These are phyloP conservation scores for Colletotrichum liriopes DNA, from an alignment of 2,329 filamentous ascomycete species.

Conservation along the genomic window DNA sequence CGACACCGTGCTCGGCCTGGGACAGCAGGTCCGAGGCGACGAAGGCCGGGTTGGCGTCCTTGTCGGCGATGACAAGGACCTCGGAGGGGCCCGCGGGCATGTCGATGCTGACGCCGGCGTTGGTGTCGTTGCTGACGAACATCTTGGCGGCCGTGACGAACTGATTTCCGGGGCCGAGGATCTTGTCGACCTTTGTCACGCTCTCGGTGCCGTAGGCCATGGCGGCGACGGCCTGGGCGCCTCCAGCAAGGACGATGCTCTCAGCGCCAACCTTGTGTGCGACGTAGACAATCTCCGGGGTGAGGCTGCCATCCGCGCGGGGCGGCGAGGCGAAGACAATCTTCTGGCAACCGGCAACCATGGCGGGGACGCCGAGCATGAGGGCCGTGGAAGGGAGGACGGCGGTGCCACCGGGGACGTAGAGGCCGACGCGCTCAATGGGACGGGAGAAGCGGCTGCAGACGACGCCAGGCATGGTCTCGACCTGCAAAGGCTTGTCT, in stretches of 20 bases:
- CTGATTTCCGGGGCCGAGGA: conserved; percentile 96
- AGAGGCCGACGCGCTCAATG: conserved; percentile 96
- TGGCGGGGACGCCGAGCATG: conserved; percentile 97
- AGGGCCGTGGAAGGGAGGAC: conserved; percentile 97
- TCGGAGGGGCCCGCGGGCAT: conserved; percentile 99
- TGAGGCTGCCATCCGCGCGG: conserved; percentile 88
- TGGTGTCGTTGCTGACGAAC: conserved; percentile 97
- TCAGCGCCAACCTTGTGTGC: conserved; percentile 97
- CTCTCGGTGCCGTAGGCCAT: conserved; percentile 98
- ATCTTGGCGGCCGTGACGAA: conserved; percentile 99
- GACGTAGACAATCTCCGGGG: conserved; percentile 96
- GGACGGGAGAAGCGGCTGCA: conserved; percentile 94
- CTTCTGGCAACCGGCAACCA: conserved; percentile 96
- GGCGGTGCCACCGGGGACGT: conserved; percentile 95
- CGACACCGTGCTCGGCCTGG: conserved; percentile 96
- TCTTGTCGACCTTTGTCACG: conserved; percentile 98
- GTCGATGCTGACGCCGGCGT: conserved; percentile 94
- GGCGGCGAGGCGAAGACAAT: conserved; percentile 96
- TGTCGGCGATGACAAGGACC: conserved; percentile 95
- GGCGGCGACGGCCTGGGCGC: conserved; percentile 94
- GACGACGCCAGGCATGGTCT: conserved; percentile 97
- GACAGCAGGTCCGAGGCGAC: conserved; percentile 95
- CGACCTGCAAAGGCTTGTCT: conserved; percentile 84
- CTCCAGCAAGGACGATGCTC: conserved; percentile 94
- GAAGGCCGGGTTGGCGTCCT: conserved; percentile 90